Percentiles rank a stretch among this genome's conserved stretches.
phyloP scores from a whole-genome alignment of 768 basidiomycete species.

The Trametes meyenii region DNA sequence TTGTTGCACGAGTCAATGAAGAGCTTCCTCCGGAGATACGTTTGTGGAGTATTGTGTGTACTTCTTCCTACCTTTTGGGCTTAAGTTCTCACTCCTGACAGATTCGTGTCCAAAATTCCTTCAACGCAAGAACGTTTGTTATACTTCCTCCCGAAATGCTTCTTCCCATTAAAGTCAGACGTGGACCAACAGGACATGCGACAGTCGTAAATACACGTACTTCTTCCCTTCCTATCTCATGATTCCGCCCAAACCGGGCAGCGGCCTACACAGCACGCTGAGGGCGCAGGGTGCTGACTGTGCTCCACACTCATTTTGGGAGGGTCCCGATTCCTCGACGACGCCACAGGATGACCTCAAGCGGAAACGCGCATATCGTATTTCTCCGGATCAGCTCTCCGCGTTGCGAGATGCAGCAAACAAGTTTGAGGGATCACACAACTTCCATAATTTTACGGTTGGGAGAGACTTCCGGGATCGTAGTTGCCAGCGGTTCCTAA shows the following conservation, averaged over 20 bases:
- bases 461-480: constrained; percentile 82
- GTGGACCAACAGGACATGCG: constrained; percentile 67
- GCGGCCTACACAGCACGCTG: constrained; percentile 56
- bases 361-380: constrained; percentile 77
- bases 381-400: constrained; percentile 53
- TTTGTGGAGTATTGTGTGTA: constrained; percentile 84
- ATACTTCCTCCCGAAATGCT: not conserved
- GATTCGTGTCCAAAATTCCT: constrained; percentile 78
- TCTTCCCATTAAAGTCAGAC: not conserved
- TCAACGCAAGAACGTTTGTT: constrained; percentile 73
- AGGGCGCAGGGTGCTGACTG: constrained; percentile 35
- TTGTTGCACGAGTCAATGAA: constrained; percentile 77
- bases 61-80: not conserved
- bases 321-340: constrained; percentile 36
- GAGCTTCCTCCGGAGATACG: constrained; percentile 91
- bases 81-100: constrained; percentile 28
- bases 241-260: constrained; percentile 83
- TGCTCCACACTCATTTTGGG: constrained; percentile 65
- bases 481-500: constrained; percentile 86
- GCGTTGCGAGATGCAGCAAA: constrained; percentile 57
- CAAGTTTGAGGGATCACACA: constrained; percentile 86
- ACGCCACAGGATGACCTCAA: constrained; percentile 58
- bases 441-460: constrained; percentile 98
- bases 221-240: constrained; percentile 93
- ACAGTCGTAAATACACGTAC: constrained; percentile 97